Percentiles rank a stretch among this genome's conserved stretches.
phyloP scores from a whole-genome alignment of 306 rosid genomes.

The Cucurbita argyrosperma region DNA sequence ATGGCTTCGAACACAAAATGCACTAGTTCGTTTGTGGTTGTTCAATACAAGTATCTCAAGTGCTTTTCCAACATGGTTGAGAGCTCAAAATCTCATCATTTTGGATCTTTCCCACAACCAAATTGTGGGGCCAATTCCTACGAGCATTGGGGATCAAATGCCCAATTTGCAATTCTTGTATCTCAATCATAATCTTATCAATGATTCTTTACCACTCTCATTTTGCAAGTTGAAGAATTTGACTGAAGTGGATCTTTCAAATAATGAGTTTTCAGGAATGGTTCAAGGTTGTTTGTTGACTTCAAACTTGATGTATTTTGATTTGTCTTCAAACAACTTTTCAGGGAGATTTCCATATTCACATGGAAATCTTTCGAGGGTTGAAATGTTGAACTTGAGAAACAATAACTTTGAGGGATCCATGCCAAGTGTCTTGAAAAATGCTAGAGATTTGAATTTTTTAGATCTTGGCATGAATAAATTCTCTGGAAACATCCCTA shows the following conservation, averaged over 20 bases:
- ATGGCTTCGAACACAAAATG: background rate
- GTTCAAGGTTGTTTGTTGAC: background rate
- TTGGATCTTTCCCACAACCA: constrained; percentile 8
- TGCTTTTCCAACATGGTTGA: background rate
- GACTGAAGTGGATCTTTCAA: background rate
- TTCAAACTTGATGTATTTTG: background rate
- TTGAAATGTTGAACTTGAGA: background rate
- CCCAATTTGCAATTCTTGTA: background rate
- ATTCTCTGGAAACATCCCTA: no score
- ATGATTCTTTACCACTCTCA: background rate
- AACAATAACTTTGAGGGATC: no score
- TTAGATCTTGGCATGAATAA: no score
- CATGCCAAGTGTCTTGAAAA: no score
- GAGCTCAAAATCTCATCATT: background rate
- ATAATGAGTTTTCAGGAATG: background rate
- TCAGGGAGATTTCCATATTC: background rate
- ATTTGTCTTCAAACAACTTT: background rate
- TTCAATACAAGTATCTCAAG: background rate
- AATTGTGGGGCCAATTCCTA: background rate
- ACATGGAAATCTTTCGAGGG: background rate
- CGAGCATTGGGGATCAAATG: background rate
- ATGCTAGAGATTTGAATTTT: no score
- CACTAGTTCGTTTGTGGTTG: background rate
- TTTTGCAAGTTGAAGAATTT: background rate
- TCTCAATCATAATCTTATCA: background rate